Evolutionary conservation across 2,329 filamentous ascomycete species (phyloP).

Genomic region (Aspergillus flavus): DNA sequence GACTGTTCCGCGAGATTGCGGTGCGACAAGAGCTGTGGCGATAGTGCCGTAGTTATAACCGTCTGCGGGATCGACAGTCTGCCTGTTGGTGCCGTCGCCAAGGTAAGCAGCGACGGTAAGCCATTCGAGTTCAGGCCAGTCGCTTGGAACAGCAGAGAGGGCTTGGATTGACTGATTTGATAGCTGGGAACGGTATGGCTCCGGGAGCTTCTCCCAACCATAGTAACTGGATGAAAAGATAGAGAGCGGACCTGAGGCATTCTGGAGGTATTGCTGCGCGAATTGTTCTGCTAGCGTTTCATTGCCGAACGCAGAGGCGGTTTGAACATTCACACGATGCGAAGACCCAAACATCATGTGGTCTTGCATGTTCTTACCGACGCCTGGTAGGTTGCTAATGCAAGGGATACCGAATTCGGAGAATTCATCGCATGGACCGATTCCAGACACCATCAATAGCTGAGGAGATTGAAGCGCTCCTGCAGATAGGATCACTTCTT

Average conservation of each 20-base stretch:
- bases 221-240: constrained; percentile 28
- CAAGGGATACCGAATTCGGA: constrained; percentile 17
- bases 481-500: constrained; percentile 21
- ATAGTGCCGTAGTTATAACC: constrained; percentile 20
- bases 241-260: constrained; percentile 28
- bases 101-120: constrained; percentile 20
- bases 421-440: constrained; percentile 24
- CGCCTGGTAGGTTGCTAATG: constrained; percentile 23
- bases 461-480: constrained; percentile 18
- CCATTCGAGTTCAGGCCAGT: constrained; percentile 40
- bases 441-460: constrained; percentile 21
- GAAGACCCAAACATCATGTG: constrained; percentile 37
- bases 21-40: constrained; percentile 13
- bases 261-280: constrained; percentile 26
- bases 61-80: constrained; percentile 26
- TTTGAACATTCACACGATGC: constrained; percentile 38
- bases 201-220: constrained; percentile 34
- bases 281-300: constrained; percentile 21
- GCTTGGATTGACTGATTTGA: constrained; percentile 12
- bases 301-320: constrained; percentile 28
- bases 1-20: constrained; percentile 20
- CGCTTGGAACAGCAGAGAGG: constrained; percentile 26
- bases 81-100: constrained; percentile 19
- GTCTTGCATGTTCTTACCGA: constrained; percentile 49
- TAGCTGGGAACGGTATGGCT: constrained; percentile 22